Evolutionary conservation across 441 rosid species (phyloP).

Genomic region (Flueggea neowawraea): DNA sequence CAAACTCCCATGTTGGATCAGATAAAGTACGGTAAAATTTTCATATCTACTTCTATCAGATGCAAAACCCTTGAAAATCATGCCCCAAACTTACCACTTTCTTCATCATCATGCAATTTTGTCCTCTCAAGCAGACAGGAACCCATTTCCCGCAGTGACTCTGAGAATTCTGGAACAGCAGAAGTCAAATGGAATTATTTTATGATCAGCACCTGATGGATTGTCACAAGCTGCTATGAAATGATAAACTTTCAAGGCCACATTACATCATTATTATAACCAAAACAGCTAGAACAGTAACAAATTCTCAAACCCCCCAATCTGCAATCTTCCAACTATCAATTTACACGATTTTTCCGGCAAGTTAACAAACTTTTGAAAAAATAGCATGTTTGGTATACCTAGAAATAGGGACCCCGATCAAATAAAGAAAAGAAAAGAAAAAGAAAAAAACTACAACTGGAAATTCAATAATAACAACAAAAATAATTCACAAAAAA

Average conservation of each 20-base stretch:
- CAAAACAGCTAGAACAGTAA: not conserved
- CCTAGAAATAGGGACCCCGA: too few species aligned
- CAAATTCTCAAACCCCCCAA: not conserved
- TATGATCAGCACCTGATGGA: conserved; percentile 2
- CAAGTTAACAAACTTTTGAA: not conserved
- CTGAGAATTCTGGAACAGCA: conserved; percentile 73
- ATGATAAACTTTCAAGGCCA: not conserved
- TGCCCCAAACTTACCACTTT: conserved; percentile 49
- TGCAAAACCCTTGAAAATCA: not conserved
- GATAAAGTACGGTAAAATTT: not conserved
- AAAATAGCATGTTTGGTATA: too few species aligned
- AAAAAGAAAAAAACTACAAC: too few species aligned
- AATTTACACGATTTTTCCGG: not conserved
- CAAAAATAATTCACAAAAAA: not conserved
- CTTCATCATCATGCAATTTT: conserved; percentile 58
- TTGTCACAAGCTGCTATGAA: not conserved
- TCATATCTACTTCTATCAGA: too few species aligned
- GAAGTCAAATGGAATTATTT: conserved; percentile 17
- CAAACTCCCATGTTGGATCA: too few species aligned
- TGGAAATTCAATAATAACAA: not conserved
- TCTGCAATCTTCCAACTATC: too few species aligned
- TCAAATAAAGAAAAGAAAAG: not conserved
- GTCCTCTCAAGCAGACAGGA: conserved; percentile 76
- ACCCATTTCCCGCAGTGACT: conserved; percentile 95
- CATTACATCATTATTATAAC: too few species aligned